Evolutionary conservation across 2,329 filamentous ascomycete genomes (phyloP).

Genomic region (Phyllosticta citribraziliensis): DNA sequence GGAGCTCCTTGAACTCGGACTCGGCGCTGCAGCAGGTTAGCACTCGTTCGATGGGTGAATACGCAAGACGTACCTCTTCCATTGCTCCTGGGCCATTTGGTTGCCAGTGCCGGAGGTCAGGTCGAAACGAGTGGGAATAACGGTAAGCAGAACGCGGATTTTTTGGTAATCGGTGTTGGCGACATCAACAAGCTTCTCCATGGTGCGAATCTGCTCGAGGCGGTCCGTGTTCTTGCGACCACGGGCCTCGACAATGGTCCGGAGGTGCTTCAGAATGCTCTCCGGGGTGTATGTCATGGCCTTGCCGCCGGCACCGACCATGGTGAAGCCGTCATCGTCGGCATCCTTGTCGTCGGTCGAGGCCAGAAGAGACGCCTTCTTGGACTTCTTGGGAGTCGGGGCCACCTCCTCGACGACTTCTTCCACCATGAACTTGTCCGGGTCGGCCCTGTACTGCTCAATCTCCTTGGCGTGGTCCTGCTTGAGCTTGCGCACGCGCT

Average conservation of each 20-base stretch:
- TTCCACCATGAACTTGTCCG: constrained; percentile 79
- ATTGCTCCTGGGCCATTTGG: constrained; percentile 91
- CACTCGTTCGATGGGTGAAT: neutral
- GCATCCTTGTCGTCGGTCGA: constrained; percentile 43
- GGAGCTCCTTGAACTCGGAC: constrained; percentile 68
- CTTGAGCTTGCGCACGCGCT: constrained; percentile 98
- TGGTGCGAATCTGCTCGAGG: constrained; percentile 85
- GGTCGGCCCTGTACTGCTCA: constrained; percentile 75
- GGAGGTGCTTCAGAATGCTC: constrained; percentile 94
- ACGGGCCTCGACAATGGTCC: constrained; percentile 85
- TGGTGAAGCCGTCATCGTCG: constrained; percentile 80
- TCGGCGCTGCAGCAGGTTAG: constrained; percentile 47
- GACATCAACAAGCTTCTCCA: constrained; percentile 93
- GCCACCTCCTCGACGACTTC: constrained; percentile 62
- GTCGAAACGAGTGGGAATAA: constrained; percentile 92
- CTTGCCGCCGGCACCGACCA: constrained; percentile 81
- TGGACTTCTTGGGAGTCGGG: constrained; percentile 39
- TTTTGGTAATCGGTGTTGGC: constrained; percentile 85
- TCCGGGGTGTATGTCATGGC: constrained; percentile 88
- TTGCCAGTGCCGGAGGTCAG: constrained; percentile 67
- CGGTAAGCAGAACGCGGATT: constrained; percentile 80
- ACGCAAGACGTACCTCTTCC: constrained; percentile 56
- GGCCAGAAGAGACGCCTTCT: constrained; percentile 38
- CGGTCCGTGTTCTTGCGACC: constrained; percentile 99
- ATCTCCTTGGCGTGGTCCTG: constrained; percentile 86